phyloP scores from a whole-genome alignment of 2,329 filamentous ascomycete genomes.

The Paracorniculantispora psalliotae region DNA sequence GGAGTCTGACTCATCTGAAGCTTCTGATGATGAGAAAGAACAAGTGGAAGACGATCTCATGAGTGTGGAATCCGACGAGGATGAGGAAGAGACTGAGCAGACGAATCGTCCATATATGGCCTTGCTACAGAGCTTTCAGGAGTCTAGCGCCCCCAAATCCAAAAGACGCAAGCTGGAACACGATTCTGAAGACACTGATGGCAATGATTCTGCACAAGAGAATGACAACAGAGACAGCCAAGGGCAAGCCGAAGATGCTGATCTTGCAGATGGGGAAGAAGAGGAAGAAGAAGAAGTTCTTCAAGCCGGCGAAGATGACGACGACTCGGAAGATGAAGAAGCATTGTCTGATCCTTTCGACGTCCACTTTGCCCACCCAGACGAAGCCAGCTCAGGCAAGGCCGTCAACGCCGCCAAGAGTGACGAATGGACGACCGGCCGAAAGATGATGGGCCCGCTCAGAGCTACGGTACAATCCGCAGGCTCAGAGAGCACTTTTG shows the following conservation, averaged over 20 bases:
- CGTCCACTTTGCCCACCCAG: conserved; percentile 66
- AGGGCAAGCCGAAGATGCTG: conserved; percentile 33
- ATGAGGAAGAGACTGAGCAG: conserved; percentile 42
- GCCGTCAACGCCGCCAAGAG: conserved; percentile 47
- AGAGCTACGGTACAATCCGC: conserved; percentile 46
- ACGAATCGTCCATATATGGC: conserved; percentile 49
- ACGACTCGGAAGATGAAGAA: conserved; percentile 46
- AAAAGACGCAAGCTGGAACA: conserved; percentile 54
- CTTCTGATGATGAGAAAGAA: conserved; percentile 24
- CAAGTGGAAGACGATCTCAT: conserved; percentile 33
- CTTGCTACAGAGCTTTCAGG: conserved; percentile 53
- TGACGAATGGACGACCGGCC: conserved; percentile 47
- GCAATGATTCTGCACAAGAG: neutral
- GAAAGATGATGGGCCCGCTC: conserved; percentile 41
- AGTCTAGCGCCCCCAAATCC: conserved; percentile 39
- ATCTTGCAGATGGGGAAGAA: conserved; percentile 30
- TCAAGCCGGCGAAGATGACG: conserved; percentile 25
- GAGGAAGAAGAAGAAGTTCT: conserved; percentile 39
- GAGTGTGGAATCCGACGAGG: conserved; percentile 37
- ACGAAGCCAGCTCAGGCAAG: conserved; percentile 54
- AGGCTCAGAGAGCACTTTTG: conserved; percentile 29
- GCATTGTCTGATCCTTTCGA: conserved; percentile 70
- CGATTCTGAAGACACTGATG: conserved; percentile 18
- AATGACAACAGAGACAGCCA: conserved; percentile 20
- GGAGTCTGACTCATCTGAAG: conserved; percentile 18